Evolutionary conservation across 139 green algal species (phyloP).

Genomic region (Chlorella ohadii): DNA sequence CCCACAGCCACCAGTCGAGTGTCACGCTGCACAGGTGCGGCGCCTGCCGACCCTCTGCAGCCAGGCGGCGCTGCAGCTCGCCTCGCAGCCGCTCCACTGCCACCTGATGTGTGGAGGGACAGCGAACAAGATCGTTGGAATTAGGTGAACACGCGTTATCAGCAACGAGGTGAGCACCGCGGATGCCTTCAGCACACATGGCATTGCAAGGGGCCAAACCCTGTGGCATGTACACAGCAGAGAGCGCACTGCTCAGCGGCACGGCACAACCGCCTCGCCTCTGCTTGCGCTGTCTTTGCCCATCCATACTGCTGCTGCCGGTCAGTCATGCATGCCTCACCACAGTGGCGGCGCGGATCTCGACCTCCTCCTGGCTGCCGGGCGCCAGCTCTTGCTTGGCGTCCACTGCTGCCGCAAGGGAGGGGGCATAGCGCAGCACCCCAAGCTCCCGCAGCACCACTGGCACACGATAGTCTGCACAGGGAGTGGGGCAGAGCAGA

Average conservation of each 20-base stretch:
- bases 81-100: conserved; percentile 72
- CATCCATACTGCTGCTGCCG: too few relatives aligned
- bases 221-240: too few relatives aligned
- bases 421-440: conserved; percentile 65
- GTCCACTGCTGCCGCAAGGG: conserved; percentile 51
- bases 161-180: too few relatives aligned
- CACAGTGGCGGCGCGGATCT: conserved; percentile 79
- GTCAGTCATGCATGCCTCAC: too few relatives aligned
- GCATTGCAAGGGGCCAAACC: too few relatives aligned
- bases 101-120: neutral
- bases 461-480: conserved; percentile 83
- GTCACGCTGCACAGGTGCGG: conserved; percentile 49
- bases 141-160: too few relatives aligned
- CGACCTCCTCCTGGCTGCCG: conserved; percentile 70
- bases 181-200: too few relatives aligned
- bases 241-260: too few relatives aligned
- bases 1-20: conserved; percentile 91
- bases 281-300: too few relatives aligned
- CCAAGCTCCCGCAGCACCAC: conserved; percentile 73
- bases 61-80: conserved; percentile 29
- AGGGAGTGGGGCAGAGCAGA: too few relatives aligned
- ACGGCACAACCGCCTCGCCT: too few relatives aligned
- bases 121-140: too few relatives aligned
- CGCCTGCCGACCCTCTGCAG: neutral
- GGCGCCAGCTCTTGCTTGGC: conserved; percentile 49